Percentiles rank a stretch among this genome's conserved stretches.
Conservation (phyloP, 2,329 filamentous ascomycete genomes). For the Tolypocladium endophyticum region DNA sequence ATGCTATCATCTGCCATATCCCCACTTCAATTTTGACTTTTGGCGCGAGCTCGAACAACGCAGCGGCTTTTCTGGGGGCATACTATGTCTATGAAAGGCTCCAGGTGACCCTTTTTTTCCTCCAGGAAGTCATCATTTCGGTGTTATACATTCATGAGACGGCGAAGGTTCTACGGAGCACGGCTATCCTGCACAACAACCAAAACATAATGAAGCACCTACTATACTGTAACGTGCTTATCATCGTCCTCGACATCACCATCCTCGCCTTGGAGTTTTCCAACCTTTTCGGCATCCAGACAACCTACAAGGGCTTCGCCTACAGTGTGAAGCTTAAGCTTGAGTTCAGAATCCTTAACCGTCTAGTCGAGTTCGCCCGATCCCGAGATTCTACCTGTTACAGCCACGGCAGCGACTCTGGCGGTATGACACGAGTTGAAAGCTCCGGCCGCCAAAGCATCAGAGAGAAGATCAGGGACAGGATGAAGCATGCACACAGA, state of each 20-base stretch:
- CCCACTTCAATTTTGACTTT: not conserved
- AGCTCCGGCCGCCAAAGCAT: not conserved
- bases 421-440: not conserved
- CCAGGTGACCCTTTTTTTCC: not conserved
- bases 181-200: not conserved
- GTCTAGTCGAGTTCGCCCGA: constrained; percentile 15
- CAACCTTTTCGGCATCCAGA: constrained; percentile 19
- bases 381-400: not conserved
- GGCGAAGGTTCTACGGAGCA: not conserved
- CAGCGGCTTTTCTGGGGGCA: not conserved
- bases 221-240: not conserved
- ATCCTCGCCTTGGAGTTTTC: constrained; percentile 16
- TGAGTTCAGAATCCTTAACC: constrained; percentile 26
- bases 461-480: not conserved
- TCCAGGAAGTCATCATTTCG: not conserved
- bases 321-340: constrained; percentile 26
- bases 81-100: not conserved
- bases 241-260: not conserved
- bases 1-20: not conserved
- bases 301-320: constrained; percentile 13
- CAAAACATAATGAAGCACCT: not conserved
- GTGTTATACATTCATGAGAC: not conserved
- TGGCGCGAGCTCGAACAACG: not conserved
- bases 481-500: not conserved
- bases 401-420: not conserved